Evolutionary conservation across 2,329 filamentous ascomycete genomes (phyloP).

Genomic region (Cercospora sp.): DNA sequence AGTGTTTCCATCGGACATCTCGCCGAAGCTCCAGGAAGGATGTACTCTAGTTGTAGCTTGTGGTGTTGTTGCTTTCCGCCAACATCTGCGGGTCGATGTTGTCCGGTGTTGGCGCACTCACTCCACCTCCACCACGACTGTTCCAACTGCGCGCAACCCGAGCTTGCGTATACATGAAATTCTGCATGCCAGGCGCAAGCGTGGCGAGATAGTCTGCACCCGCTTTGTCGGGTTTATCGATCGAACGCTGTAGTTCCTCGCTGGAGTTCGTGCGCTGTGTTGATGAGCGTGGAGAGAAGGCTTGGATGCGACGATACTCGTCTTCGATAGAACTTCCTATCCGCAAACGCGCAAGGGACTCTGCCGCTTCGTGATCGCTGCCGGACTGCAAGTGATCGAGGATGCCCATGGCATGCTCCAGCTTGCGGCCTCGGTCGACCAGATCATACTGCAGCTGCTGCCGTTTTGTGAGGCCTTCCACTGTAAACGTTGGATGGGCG

Average conservation of each 20-base stretch:
- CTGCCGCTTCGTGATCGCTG: slow-evolving; percentile 25
- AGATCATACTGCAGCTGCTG: slow-evolving; percentile 25
- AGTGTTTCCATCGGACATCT: background rate
- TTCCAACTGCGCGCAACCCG: background rate
- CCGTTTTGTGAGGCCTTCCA: slow-evolving; percentile 26
- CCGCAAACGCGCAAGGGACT: slow-evolving; percentile 26
- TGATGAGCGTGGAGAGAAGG: background rate
- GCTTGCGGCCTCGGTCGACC: slow-evolving; percentile 13
- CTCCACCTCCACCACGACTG: background rate
- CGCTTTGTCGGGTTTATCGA: background rate
- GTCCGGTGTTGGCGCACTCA: background rate
- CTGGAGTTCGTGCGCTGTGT: background rate
- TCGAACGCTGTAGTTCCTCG: background rate
- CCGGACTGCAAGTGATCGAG: slow-evolving; percentile 22
- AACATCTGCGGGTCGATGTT: background rate
- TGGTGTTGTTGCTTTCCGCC: background rate
- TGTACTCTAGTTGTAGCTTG: background rate
- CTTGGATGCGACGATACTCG: slow-evolving; percentile 10
- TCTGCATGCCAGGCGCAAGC: background rate
- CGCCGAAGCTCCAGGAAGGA: background rate
- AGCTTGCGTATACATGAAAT: background rate
- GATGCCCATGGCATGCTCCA: slow-evolving; percentile 17
- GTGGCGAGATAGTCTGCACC: background rate
- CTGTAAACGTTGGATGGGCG: background rate
- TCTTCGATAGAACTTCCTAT: slow-evolving; percentile 22